Percentiles rank a stretch among this genome's conserved stretches.
phyloP scores from a whole-genome alignment of 1,139 yeast species.

The Petasospora rhodanensis region DNA sequence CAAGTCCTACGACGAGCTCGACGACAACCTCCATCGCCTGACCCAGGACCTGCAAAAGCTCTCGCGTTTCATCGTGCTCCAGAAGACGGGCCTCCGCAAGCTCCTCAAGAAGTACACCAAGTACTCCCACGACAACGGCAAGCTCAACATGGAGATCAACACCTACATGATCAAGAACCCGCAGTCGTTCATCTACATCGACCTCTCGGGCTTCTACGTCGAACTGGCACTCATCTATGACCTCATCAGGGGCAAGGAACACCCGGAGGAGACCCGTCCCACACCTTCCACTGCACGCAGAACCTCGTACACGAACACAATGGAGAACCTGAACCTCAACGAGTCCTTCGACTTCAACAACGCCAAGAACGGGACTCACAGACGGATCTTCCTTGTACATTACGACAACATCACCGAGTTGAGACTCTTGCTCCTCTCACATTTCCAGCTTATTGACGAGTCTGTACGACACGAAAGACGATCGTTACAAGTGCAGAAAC shows the following conservation, averaged over 20 bases:
- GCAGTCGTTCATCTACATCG: constrained; percentile 59
- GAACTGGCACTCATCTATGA: constrained; percentile 60
- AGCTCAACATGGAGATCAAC: constrained; percentile 34
- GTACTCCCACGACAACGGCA: constrained; percentile 43
- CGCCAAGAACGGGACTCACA: constrained; percentile 29
- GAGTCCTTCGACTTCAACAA: constrained; percentile 33
- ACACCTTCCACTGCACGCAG: too few species aligned
- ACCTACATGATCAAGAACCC: constrained; percentile 36
- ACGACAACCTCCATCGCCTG: constrained; percentile 37
- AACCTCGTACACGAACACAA: constrained; percentile 14
- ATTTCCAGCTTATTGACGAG: constrained; percentile 31
- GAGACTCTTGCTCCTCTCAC: constrained; percentile 32
- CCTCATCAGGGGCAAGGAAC: constrained; percentile 27
- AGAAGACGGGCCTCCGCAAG: constrained; percentile 77
- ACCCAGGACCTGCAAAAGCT: constrained; percentile 63
- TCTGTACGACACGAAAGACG: constrained; percentile 16
- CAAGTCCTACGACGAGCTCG: constrained; percentile 23
- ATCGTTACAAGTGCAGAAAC: constrained; percentile 14
- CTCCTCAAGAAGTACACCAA: constrained; percentile 75
- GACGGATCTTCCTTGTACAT: constrained; percentile 37
- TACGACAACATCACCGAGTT: constrained; percentile 41
- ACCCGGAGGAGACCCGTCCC: too few species aligned
- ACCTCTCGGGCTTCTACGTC: constrained; percentile 58
- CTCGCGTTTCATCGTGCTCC: constrained; percentile 71
- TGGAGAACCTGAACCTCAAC: constrained; percentile 18